Evolutionary conservation across 2,329 filamentous ascomycete species (phyloP), one percentile per base, ranked within the genome.

Genomic region (Nannizzia gypsea): DNA sequence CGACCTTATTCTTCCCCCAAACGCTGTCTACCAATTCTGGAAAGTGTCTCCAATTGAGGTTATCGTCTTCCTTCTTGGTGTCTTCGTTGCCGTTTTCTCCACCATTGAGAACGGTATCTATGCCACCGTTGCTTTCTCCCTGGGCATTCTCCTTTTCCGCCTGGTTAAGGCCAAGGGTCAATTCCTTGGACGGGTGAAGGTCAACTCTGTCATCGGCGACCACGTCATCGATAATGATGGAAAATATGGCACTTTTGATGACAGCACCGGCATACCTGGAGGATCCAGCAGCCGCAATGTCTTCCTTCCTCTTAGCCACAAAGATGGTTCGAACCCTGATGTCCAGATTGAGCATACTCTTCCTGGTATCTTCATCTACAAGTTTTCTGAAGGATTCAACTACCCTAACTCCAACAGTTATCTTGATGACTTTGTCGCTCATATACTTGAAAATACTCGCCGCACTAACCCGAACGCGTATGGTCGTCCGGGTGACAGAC

Each of bases 1-100:
- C 61, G 92, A 97, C 70, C 77, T 99, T 59, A 89, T 97, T 71
- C 95, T 91, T 0, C 85, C 90, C 0, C 92, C 92, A 3, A 90
- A 95, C 71, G 91, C 88, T 0, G 81, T 97, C 11, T 96, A 96
- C 73, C 88, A 93, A 68, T 99, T 97, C 76, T 99, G 92, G 92
- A 83, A 85, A 46, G 89, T 96, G 4, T 93, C 90, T 0, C 93
- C 93, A 0, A 70, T 96, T 1, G 93, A 99, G 70, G 88, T 95
- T 0, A 67, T 93, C 56, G 90, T 97, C 70, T 99, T 96, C 80
- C 92, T 97, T 67, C 82, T 89, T 11, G 93, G 93, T 73, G 91
- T 99, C 0, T 74, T 96, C 34, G 88, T 96, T 56, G 95, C 90
- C 0, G 74, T 99, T 50, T 96, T 99, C 75, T 81, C 84, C 2